Base-by-base conservation (phyloP, 306 rosid species). In the Quercus suber region DNA sequence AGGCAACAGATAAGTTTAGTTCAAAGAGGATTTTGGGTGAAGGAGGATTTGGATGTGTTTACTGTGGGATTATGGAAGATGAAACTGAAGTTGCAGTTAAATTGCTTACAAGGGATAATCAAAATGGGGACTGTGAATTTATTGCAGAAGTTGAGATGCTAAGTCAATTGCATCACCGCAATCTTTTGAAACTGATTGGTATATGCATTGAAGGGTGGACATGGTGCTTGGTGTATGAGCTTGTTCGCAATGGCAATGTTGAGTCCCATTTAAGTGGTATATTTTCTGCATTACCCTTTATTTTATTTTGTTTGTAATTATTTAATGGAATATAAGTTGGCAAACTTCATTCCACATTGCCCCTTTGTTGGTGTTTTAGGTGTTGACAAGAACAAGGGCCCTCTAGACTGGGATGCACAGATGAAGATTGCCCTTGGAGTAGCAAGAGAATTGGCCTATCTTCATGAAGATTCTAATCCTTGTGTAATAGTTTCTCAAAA, bases 1-100 rank as follows among this genome's bases (percentile, higher is more conserved):
- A 89, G 79, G 97, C 99, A 78, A 94, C 97, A 30, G 84, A 89
- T 72, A 86, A 77, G 64, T 94, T 94, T 81, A 89, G 89, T 82
- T 88, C 97, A 73, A 87, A 88, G 82, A 88, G 92, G 82, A 49
- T 92, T 73, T 75, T 94, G 82, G 99, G 97, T 53, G 97, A 92
- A 88, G 97, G 99, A 71, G 99, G 99, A 81, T 94, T 92, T 87
- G 99, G 99, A 43, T 87, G 95, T 52, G 99, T 94, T 81, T 94
- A 89, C 83, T 78, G 6, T 79, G 99, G 97, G 59, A 86, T 84
- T 77, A 80, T 94, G 87, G 92, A 89, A 71, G 97, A 89, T 88
- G 91, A 95, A 83, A 82, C 81, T 84, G 97, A 91, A 89, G 97
- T 88, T 79, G 99, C 95, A 15, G 97, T 92, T 81, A 92, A 92